Percentiles rank a stretch among this genome's conserved stretches.
phyloP scores from a whole-genome alignment of 305 asterid genomes.

The Caryopteris hybrid region DNA sequence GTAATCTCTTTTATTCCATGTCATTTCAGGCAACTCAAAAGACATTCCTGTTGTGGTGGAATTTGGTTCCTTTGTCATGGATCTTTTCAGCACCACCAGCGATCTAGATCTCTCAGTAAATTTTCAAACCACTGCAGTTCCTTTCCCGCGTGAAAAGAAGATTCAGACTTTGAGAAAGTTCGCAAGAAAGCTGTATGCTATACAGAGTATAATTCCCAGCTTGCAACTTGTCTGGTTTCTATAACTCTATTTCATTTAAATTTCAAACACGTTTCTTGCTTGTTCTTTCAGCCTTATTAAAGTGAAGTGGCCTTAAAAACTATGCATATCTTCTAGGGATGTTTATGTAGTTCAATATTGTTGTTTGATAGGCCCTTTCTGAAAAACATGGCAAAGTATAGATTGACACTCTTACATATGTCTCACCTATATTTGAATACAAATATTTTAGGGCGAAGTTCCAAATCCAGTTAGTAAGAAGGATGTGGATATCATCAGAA shows the following conservation, averaged over 20 bases:
- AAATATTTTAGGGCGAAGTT: not conserved
- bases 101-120: constrained; percentile 89
- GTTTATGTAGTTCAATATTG: not conserved
- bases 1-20: constrained; percentile 6
- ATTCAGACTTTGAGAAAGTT: constrained; percentile 73
- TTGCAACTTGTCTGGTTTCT: not conserved
- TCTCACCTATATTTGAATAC: not conserved
- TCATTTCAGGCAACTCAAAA: constrained; percentile 45
- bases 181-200: constrained; percentile 62
- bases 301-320: not conserved
- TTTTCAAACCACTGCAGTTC: constrained; percentile 36
- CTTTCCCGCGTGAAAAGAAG: constrained; percentile 69
- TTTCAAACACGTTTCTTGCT: constrained; percentile 7
- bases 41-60: constrained; percentile 71
- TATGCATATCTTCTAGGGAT: not conserved
- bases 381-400: not conserved
- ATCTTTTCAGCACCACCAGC: constrained; percentile 67
- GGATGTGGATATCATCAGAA: not conserved
- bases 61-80: constrained; percentile 94
- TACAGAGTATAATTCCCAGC: constrained; percentile 53
- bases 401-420: not conserved
- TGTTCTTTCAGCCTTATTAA: not conserved
- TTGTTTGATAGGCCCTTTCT: not conserved
- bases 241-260: not conserved
- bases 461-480: constrained; percentile 3